Percentiles rank a stretch among this genome's conserved stretches.
Evolutionary conservation across 768 basidiomycete species (phyloP).

Genomic region (Ramaria sp.): DNA sequence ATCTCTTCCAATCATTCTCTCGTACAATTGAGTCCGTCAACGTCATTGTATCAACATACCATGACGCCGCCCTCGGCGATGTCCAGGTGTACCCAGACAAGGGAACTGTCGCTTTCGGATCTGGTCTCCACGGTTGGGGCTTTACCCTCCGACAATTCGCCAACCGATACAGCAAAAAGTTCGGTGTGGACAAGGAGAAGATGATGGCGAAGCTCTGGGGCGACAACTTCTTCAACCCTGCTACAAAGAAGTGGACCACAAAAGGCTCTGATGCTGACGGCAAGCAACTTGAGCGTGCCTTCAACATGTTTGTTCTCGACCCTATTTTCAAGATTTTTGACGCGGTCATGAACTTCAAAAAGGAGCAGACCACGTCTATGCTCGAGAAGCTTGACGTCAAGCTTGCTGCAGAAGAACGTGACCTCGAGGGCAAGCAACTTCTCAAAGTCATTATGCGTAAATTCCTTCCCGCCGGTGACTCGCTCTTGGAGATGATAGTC

Average conservation of each 20-base stretch:
- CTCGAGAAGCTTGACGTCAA: constrained; percentile 95
- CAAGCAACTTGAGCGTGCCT: constrained; percentile 92
- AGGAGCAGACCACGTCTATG: constrained; percentile 72
- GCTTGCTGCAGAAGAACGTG: constrained; percentile 79
- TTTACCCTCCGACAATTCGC: constrained; percentile 99
- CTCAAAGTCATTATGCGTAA: constrained; percentile 99
- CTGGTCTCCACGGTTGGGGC: constrained; percentile 99
- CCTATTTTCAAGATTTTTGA: constrained; percentile 99
- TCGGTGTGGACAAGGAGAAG: constrained; percentile 97
- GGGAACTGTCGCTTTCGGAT: constrained; percentile 97
- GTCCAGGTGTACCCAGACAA: constrained; percentile 98
- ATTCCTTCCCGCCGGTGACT: constrained; percentile 98
- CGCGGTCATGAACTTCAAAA: constrained; percentile 99
- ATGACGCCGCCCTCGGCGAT: constrained; percentile 89
- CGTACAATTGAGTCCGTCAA: constrained; percentile 97
- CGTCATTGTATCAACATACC: constrained; percentile 97
- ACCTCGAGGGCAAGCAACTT: constrained; percentile 89
- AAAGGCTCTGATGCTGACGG: constrained; percentile 66
- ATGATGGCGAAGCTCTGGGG: constrained; percentile 98
- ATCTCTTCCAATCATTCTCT: constrained; percentile 93
- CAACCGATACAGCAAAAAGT: constrained; percentile 89
- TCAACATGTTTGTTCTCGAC: constrained; percentile 97
- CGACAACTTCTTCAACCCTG: constrained; percentile 98
- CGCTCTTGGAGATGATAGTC: constrained; percentile 99
- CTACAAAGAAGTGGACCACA: constrained; percentile 93